phyloP scores from a whole-genome alignment of 768 basidiomycete genomes.

The Hemileccinum rubropunctum region DNA sequence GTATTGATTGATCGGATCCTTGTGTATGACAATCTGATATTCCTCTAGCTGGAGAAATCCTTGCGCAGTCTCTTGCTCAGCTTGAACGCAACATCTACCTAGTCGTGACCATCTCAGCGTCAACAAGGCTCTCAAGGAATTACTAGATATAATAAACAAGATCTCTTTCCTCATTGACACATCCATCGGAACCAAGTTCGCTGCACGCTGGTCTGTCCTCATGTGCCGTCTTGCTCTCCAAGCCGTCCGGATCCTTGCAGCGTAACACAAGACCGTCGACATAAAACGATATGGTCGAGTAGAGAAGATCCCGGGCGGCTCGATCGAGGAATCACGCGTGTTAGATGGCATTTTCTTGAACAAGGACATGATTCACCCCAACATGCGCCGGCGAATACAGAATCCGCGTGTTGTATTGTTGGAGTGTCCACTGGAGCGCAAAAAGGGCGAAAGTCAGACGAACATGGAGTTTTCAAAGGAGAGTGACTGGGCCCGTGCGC shows the following conservation, averaged over 20 bases:
- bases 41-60: conserved; percentile 86
- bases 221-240: conserved; percentile 96
- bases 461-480: conserved; percentile 98
- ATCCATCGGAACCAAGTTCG: conserved; percentile 97
- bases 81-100: conserved; percentile 98
- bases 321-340: conserved; percentile 90
- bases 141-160: conserved; percentile 81
- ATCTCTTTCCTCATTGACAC: conserved; percentile 92
- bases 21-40: not conserved
- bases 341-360: conserved; percentile 93
- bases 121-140: conserved; percentile 92
- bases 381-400: conserved; percentile 88
- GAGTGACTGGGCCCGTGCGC: conserved; percentile 89
- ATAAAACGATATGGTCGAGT: conserved; percentile 98
- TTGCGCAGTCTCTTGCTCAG: conserved; percentile 89
- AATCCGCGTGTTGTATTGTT: conserved; percentile 87
- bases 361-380: conserved; percentile 98
- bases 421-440: conserved; percentile 97
- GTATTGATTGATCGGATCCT: conserved; percentile 39
- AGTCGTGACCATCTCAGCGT: conserved; percentile 97
- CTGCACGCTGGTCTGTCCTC: conserved; percentile 92
- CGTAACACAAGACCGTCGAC: conserved; percentile 86
- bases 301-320: conserved; percentile 96
- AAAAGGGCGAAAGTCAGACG: conserved; percentile 98
- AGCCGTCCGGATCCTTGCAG: conserved; percentile 86